These are phyloP conservation scores for Populus simonii DNA, from an alignment of 345 rosid genomes.

Conservation along the genomic window DNA sequence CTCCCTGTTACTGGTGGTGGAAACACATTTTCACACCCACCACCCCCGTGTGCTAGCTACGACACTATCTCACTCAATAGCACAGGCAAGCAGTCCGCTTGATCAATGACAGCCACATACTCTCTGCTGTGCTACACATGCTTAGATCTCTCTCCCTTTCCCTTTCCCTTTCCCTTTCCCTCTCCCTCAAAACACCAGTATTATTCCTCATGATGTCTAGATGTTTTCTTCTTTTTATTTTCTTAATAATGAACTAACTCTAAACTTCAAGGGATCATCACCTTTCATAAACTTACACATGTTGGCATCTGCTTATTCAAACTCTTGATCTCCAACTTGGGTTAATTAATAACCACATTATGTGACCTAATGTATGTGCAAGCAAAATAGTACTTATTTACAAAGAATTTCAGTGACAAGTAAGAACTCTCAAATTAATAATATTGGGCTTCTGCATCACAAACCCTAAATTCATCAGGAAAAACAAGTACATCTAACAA, in stretches of 20 bases:
- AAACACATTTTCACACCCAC: conserved; percentile 30
- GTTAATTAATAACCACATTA: neutral
- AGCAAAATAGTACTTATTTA: neutral
- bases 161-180: neutral
- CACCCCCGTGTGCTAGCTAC: neutral
- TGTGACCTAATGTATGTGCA: neutral
- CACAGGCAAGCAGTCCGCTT: neutral
- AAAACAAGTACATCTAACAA: neutral
- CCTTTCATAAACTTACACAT: neutral
- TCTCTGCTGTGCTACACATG: neutral
- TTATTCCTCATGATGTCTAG: neutral
- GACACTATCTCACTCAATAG: neutral
- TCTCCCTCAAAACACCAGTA: neutral
- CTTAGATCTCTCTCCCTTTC: neutral
- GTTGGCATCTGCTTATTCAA: neutral
- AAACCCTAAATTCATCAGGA: conserved; percentile 6
- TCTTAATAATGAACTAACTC: neutral
- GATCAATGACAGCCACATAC: neutral
- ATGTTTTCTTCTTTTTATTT: neutral
- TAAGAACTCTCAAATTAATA: neutral
- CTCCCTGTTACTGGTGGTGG: conserved; percentile 43
- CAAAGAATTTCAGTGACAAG: neutral
- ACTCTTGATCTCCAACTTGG: neutral
- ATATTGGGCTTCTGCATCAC: neutral
- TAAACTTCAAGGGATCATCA: neutral